phyloP scores from a whole-genome alignment of 441 rosid genomes.

The Mallotus japonicus region DNA sequence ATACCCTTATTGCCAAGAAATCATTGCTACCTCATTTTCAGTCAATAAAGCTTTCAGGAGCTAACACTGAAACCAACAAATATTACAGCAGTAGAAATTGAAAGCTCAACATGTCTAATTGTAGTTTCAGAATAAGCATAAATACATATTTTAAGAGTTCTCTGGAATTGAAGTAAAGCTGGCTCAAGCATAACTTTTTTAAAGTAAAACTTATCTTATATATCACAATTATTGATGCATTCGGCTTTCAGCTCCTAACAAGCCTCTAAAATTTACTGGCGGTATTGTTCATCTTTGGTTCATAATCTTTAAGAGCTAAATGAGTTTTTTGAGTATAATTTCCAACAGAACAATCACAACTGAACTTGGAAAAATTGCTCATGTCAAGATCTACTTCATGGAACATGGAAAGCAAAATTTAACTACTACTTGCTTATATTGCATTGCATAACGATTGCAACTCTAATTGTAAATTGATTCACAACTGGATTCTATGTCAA shows the following conservation, averaged over 20 bases:
- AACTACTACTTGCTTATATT: no score
- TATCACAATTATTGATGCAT: background rate
- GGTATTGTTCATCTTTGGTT: no score
- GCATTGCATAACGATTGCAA: no score
- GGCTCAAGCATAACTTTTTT: background rate
- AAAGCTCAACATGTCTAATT: background rate
- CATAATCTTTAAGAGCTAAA: background rate
- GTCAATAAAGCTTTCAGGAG: constrained; percentile 56
- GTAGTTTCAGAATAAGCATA: no score
- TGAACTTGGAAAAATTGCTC: background rate
- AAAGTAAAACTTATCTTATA: background rate
- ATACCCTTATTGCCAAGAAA: background rate
- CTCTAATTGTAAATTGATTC: no score
- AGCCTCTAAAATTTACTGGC: no score
- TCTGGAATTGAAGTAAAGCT: background rate
- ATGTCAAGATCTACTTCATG: background rate
- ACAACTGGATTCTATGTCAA: no score
- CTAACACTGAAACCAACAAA: constrained; percentile 53
- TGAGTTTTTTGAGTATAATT: background rate
- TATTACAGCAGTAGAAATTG: constrained; percentile 8
- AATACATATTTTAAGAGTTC: background rate
- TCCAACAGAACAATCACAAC: background rate
- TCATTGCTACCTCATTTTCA: constrained; percentile 33
- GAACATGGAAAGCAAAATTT: background rate
- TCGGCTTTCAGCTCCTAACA: no score